Evolutionary conservation across 164 flowering plant genomes (phyloP), one percentile per base, ranked within the genome.

Genomic region (Amborella trichopoda): DNA sequence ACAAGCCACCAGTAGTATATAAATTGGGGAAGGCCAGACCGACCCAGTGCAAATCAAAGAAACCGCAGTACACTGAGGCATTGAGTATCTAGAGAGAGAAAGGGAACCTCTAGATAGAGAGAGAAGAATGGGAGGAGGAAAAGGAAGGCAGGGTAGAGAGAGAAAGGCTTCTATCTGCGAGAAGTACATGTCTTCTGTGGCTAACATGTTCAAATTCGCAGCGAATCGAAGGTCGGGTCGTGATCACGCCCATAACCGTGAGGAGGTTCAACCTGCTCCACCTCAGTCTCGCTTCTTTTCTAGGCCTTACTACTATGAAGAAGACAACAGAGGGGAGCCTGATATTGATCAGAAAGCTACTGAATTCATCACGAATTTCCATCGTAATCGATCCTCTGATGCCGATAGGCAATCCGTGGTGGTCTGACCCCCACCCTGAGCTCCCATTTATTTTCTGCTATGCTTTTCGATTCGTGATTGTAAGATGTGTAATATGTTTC

Each of bases 351-450:
- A 40, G 44, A 50, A 39, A 26, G 53, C 45, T 39, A 14, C 45
- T 14, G 53, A 38, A 21, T 50, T 23, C 53, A 50, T 50, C 11
- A 44, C 45, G 33, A 50, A 19, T n/a, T 50, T 50, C 53, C 26
- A 50, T 25, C 41, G 20, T 19, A n/a, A n/a, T n/a, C n/a, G n/a
- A n/a, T n/a, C n/a, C n/a, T n/a, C n/a, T n/a, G n/a, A n/a, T n/a
- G n/a, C n/a, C n/a, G n/a, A n/a, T n/a, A n/a, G n/a, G n/a, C n/a
- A n/a, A n/a, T n/a, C n/a, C n/a, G n/a, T n/a, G n/a, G n/a, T n/a
- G n/a, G n/a, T n/a, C n/a, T n/a, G n/a, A n/a, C n/a, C n/a, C n/a
- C n/a, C n/a, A n/a, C n/a, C n/a, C n/a, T n/a, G n/a, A n/a, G n/a
- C n/a, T n/a, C n/a, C n/a, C n/a, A n/a, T n/a, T n/a, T n/a, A n/a